Evolutionary conservation across 768 basidiomycete genomes (phyloP).

Genomic region (Nidula microcarpa): DNA sequence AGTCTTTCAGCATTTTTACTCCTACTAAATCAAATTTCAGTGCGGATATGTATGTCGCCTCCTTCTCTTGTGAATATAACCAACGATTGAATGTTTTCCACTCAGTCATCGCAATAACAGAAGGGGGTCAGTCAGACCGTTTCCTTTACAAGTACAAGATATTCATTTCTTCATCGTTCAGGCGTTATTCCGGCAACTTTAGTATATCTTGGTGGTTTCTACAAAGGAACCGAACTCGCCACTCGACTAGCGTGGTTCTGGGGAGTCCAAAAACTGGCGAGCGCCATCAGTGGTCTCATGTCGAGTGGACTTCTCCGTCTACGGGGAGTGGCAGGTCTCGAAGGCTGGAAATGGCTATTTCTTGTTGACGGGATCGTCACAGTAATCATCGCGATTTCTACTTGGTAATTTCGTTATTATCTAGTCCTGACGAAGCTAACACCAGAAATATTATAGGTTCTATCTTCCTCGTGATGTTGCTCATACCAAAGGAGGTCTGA

Average conservation of each 20-base stretch:
- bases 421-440: background rate
- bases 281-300: conserved; percentile 37
- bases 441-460: conserved; percentile 17
- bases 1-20: too few relatives aligned
- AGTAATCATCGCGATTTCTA: conserved; percentile 24
- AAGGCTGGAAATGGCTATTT: conserved; percentile 40
- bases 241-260: conserved; percentile 15
- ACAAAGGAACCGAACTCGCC: background rate
- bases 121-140: conserved; percentile 21
- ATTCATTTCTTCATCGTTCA: too few relatives aligned
- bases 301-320: conserved; percentile 33
- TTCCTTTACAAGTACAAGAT: background rate
- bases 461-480: conserved; percentile 27
- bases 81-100: background rate
- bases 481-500: conserved; percentile 22
- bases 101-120: conserved; percentile 35
- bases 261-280: conserved; percentile 31
- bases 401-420: conserved; percentile 17
- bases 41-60: conserved; percentile 21
- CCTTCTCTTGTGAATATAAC: background rate
- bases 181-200: background rate
- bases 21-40: conserved; percentile 7
- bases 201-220: background rate
- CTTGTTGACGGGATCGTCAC: conserved; percentile 37
- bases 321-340: conserved; percentile 27